Evolutionary conservation across 2,329 filamentous ascomycete species (phyloP).

Genomic region (Trichoderma guizhouense): DNA sequence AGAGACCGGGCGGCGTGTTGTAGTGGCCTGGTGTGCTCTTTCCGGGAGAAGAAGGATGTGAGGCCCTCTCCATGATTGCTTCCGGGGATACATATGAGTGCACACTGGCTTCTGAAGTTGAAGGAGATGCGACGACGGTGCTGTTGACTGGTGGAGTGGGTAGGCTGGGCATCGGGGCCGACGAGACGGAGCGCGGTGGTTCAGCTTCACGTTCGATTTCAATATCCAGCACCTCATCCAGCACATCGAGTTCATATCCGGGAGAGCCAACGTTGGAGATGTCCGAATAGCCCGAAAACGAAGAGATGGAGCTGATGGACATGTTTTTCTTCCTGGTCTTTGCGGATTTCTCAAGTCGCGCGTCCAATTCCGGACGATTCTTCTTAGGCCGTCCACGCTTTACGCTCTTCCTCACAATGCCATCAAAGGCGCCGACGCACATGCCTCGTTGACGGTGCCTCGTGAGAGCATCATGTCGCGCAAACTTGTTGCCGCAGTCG

Average conservation of each 20-base stretch:
- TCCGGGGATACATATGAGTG: constrained; percentile 48
- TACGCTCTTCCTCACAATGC: constrained; percentile 58
- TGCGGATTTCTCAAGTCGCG: constrained; percentile 55
- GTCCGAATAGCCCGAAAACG: constrained; percentile 55
- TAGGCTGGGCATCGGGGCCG: constrained; percentile 41
- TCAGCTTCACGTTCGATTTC: constrained; percentile 29
- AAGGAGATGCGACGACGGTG: constrained; percentile 38
- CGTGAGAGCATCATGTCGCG: constrained; percentile 90
- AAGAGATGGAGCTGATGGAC: constrained; percentile 48
- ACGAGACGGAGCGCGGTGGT: constrained; percentile 41
- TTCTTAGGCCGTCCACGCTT: constrained; percentile 64
- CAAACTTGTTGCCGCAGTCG: constrained; percentile 91
- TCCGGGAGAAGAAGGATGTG: constrained; percentile 45
- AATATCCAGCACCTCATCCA: constrained; percentile 49
- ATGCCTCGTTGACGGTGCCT: constrained; percentile 92
- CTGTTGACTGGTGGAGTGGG: constrained; percentile 29
- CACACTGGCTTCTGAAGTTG: constrained; percentile 35
- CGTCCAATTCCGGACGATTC: constrained; percentile 54
- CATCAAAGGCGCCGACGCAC: constrained; percentile 93
- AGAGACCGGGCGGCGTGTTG: constrained; percentile 58
- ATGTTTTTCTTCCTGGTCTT: constrained; percentile 55
- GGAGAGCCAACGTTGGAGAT: constrained; percentile 55
- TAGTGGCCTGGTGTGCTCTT: constrained; percentile 51
- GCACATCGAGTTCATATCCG: constrained; percentile 43
- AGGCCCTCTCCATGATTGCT: constrained; percentile 39